Evolutionary conservation across 805 yeast species (phyloP), one percentile per base, ranked within the genome.

Genomic region (Saccharomycopsis vini): DNA sequence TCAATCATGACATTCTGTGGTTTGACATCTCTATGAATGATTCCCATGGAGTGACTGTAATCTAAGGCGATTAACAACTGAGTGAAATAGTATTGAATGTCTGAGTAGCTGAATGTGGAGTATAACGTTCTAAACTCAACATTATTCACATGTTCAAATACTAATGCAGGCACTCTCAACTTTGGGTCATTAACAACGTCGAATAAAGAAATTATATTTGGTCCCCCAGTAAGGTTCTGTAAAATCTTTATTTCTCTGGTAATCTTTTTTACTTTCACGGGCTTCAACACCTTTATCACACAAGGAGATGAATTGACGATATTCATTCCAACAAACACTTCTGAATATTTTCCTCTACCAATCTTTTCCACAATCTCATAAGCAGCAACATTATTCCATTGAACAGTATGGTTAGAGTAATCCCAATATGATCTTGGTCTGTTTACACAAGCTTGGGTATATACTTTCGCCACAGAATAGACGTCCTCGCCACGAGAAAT

Each of bases 1-100:
- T 89, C 96, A 53, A 89, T 89, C 95, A 89, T 89, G 51, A 89
- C 84, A 62, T 89, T 89, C 56, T 89, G 95, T 9, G 97, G 97
- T 62, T 89, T 89, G 44, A 89, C 95, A 62, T 89, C 97, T 59
- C 97, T 72, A 59, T 89, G 97, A 79, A 89, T 88, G 49, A 89
- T 86, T 19, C 97, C 97, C 87, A 83, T 83, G 10, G 95, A 84
- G 63, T 89, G 97, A 32, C 89, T 79, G 60, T 75, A 89, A 59
- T 89, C 95, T 53, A 89, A 69, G 10, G 96, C 96, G 54, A 74
- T 79, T 50, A 89, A 69, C 44, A 88, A 67, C 62, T 86, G 86
- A 50, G 75, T 77, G 72, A 88, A 82, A 61, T 89, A 88, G 66
- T 71, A 86, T 53, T 87, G 81, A 50, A 88, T 77, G 57, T 89